phyloP scores from a whole-genome alignment of 306 rosid species.

The Ochetophila trinervis region DNA sequence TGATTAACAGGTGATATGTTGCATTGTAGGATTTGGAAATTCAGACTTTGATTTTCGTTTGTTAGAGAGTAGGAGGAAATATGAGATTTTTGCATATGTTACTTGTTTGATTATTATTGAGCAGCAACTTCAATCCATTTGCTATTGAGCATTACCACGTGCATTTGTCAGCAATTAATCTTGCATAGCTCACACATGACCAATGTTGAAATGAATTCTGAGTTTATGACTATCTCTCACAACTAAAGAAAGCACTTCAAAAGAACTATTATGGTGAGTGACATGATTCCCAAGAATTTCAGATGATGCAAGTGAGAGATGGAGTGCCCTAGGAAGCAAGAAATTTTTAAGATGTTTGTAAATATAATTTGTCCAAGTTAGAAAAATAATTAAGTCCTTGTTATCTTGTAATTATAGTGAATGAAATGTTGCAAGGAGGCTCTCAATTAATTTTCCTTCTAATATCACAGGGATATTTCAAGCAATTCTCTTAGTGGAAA shows the following conservation, averaged over 20 bases:
- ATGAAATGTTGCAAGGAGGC: conserved; percentile 21
- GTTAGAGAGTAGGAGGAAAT: background rate
- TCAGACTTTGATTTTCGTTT: background rate
- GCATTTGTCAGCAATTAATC: too few species aligned
- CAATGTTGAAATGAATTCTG: too few species aligned
- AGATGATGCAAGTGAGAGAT: too few species aligned
- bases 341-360: background rate
- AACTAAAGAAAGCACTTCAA: too few species aligned
- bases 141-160: too few species aligned
- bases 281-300: too few species aligned
- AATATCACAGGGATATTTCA: conserved; percentile 77
- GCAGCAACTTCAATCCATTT: too few species aligned
- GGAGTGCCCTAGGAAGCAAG: background rate
- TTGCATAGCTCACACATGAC: too few species aligned
- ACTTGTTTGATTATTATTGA: too few species aligned
- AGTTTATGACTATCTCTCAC: too few species aligned
- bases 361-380: background rate
- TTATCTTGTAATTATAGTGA: background rate
- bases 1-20: background rate
- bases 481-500: conserved; percentile 86
- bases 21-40: background rate
- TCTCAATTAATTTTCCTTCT: conserved; percentile 21
- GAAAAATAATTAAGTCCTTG: background rate
- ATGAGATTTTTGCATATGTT: too few species aligned
- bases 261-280: too few species aligned